Conservation (phyloP, 345 rosid genomes). For the Brassica juncea region DNA sequence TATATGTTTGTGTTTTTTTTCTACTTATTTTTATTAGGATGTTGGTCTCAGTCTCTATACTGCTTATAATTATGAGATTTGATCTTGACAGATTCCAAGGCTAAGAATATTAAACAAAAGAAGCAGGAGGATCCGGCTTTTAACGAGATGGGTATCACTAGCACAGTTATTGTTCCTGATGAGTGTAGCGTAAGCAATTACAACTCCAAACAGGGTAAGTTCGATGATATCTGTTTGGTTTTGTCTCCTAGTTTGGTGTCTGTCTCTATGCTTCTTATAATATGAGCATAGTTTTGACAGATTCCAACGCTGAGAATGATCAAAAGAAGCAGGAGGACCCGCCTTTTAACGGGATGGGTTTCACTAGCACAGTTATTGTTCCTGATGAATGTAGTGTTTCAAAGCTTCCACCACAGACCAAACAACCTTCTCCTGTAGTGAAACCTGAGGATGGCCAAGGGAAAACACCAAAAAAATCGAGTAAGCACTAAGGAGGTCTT, state of each 20-base stretch:
- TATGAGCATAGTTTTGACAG: slow-evolving; percentile 45
- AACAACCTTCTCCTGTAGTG: slow-evolving; percentile 9
- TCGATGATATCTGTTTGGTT: neutral
- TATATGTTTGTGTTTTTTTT: neutral
- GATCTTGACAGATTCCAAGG: slow-evolving; percentile 52
- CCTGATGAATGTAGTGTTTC: slow-evolving; percentile 60
- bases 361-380: slow-evolving; percentile 58
- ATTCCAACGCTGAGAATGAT: slow-evolving; percentile 41
- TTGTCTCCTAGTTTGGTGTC: neutral
- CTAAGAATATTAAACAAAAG: slow-evolving; percentile 35
- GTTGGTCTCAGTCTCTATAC: neutral
- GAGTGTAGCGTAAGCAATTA: slow-evolving; percentile 45
- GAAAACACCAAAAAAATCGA: slow-evolving; percentile 28
- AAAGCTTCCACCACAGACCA: slow-evolving; percentile 47
- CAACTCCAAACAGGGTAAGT: neutral
- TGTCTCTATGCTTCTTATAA: neutral
- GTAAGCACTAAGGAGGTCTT: slow-evolving; percentile 30
- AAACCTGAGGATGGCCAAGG: slow-evolving; percentile 38
- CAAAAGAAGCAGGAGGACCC: slow-evolving; percentile 36
- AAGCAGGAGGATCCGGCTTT: slow-evolving; percentile 30
- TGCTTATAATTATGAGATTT: neutral
- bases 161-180: slow-evolving; percentile 59
- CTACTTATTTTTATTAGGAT: neutral
- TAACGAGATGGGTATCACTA: slow-evolving; percentile 48
- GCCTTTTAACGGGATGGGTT: slow-evolving; percentile 41